Evolutionary conservation across 2,329 filamentous ascomycete species (phyloP), one percentile per base, ranked within the genome.

Genomic region (Basipetospora chlamydospora): DNA sequence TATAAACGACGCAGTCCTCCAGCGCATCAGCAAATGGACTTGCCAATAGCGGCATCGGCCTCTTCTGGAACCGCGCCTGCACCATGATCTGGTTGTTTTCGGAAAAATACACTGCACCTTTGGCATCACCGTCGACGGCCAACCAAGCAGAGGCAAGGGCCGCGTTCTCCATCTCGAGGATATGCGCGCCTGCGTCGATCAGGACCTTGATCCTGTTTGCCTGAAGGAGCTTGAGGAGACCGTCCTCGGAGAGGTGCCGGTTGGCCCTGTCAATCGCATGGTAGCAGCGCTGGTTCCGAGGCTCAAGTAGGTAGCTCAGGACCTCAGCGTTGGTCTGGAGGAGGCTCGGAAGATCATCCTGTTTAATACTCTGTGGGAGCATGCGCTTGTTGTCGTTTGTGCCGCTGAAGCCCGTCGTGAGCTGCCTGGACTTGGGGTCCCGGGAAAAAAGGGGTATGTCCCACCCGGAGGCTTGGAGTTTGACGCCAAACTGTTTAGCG

Each of bases 381-480:
- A 79, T 58, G 0, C 53, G 56, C 26, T 66, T 60, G 15, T 69
- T 73, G 46, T 84, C 79, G 30, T 80, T 83, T 0, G 80, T 84
- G 0, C 79, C 79, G 6, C 73, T 79, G 48, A 86, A 85, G 0
- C 79, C 79, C 0, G 77, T 81, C 0, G 76, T 79, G 2, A 64
- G 41, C 2, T 23, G 22, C 11, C 11, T 23, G 22, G 22, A 23
- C 6, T 6, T 23, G 22, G 6, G 6, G 22, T 23, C 22, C 12
- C 13, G 3, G 18, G 21, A 8, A 43, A 59, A 60, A 0, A 73
- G 47, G 0, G 74, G 72, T 2, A 83, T 56, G 43, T 83, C 77
- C 77, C 77, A 84, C 0, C 73, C 75, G 0, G 73, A 80, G 0
- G 73, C 66, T 23, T 76, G 70, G 0, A 83, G 51, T 41, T 81